Conservation (phyloP, 495 filamentous ascomycete species). For the Penicillium antarcticum region DNA sequence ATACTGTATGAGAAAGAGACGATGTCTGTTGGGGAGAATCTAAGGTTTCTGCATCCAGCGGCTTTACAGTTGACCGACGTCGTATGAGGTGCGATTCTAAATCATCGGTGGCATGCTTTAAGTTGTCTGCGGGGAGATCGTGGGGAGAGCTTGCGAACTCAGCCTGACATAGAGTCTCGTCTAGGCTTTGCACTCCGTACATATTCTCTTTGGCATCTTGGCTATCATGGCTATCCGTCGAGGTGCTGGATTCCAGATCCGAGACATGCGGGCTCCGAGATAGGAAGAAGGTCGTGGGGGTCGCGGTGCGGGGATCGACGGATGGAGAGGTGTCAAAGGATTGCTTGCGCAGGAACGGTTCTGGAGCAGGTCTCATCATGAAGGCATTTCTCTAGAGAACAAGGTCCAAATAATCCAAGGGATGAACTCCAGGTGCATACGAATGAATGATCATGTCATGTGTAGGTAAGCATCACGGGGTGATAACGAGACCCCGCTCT, state of each 20-base stretch:
- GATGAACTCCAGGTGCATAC: background rate
- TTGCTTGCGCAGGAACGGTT: slow-evolving; percentile 34
- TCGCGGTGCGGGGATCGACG: slow-evolving; percentile 36
- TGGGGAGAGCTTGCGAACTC: slow-evolving; percentile 9
- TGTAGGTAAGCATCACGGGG: slow-evolving; percentile 2
- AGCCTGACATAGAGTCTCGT: slow-evolving; percentile 46
- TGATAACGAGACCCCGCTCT: slow-evolving; percentile 3
- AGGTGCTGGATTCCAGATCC: slow-evolving; percentile 25
- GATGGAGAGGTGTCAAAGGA: slow-evolving; percentile 33
- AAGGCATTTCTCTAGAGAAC: background rate
- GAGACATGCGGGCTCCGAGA: slow-evolving; percentile 28
- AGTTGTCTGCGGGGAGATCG: slow-evolving; percentile 6
- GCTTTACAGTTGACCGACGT: slow-evolving; percentile 37
- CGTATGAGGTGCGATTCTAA: slow-evolving; percentile 15
- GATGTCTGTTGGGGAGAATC: slow-evolving; percentile 21
- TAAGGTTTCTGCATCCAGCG: slow-evolving; percentile 16
- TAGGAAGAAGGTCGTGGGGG: slow-evolving; percentile 49
- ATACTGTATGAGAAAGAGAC: slow-evolving; percentile 21
- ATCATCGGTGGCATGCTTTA: slow-evolving; percentile 28
- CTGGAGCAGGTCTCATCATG: slow-evolving; percentile 40
- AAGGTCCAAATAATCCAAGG: background rate
- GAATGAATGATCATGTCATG: slow-evolving; percentile 5
- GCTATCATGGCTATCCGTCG: slow-evolving; percentile 16
- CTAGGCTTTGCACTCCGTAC: slow-evolving; percentile 64
- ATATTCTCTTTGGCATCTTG: slow-evolving; percentile 36